Base-by-base conservation (phyloP, 2,329 filamentous ascomycete genomes). In the Tolypocladium album region DNA sequence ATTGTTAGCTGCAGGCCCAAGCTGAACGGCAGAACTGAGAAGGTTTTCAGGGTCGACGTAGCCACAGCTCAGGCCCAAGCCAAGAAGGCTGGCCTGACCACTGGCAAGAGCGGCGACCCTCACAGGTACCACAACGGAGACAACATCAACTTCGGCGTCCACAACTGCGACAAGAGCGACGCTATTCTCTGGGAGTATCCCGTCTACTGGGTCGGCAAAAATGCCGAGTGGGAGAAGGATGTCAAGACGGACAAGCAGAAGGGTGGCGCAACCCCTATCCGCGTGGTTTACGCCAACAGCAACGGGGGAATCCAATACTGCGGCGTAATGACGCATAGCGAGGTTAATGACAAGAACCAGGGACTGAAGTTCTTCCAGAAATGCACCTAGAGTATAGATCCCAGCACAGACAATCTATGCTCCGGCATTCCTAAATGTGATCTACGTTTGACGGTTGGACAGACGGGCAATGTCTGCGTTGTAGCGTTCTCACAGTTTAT, bases 51-150 rank as follows among this genome's bases (percentile, higher is more conserved):
- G 38, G 57, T 61, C 22, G 42, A 50, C 34, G 52, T 58, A 12
- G 52, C 17, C 22, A 56, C 42, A 1, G 60, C 60, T 8, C 31
- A 57, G 57, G 22, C 47, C 6, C 50, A 61, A 17, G 57, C 57
- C 24, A 17, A 27, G 17, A 61, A 57, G 42, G 60, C 60, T 22
- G 57, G 57, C 17, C 31, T 56, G 22, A 57, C 42, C 27, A 60
- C 60, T 20, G 50, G 57, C 57, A 61, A 59, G 55, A 61, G 60
- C 56, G 60, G 60, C 36, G 57, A 59, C 27, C 60, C 57, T 39
- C 57, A 57, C 55, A 53, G 57, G 3, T 61, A 61, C 45, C 11
- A 36, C 36, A 57, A 59, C 36, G 55, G 60, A 34, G 60, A 61
- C 39, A 0, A 43, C 17, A 39, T 61, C 55, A 15, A 20, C 34